Base-by-base conservation (phyloP, 2,329 filamentous ascomycete species). In the Samsoniella hepiali region DNA sequence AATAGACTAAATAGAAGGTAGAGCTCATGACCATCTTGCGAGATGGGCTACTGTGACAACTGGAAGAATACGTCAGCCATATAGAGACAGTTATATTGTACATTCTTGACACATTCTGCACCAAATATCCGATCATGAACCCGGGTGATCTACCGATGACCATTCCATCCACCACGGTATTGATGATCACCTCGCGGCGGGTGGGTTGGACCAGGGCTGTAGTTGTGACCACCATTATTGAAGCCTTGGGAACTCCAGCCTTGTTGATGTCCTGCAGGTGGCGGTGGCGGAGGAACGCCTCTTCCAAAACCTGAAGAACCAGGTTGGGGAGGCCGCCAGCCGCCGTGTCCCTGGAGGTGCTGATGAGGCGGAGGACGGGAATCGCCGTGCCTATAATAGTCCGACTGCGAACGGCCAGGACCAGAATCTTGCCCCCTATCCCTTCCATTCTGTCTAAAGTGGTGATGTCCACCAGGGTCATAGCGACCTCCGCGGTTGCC, bases 401-500 rank as follows among this genome's bases (percentile, higher is more conserved):
- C 50, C 6, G 65, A 61, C 13, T 60, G 40, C 10, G 58, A 42
- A 13, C 62, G 57, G 36, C 55, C 63, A 15, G 61, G 22, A 13
- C 62, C 55, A n/a, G 45, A 31, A 29, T 61, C 47, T 36, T 54
- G 36, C 7, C 50, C 45, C 10, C 63, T 58, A 36, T 42, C 38
- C 31, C 47, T 54, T 51, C 56, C 55, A 29, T 55, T 34, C 55
- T 63, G 58, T 50, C 53, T 57, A 32, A 58, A 63, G 11, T 63
- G 53, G 15, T 59, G 34, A 55, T 55, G 44, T 3, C 63, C 60
- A 56, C 55, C 55, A 58, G 54, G 13, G 32, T 65, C 59, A 49
- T 58, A 29, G 5, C 82, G 89, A 42, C 90, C 90, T 13, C 59
- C 58, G n/a, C 58, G 60, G 27, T 50, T 58, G 36, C 90, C 53